Evolutionary conservation across 23 red algal genomes (phyloP), one percentile per base, ranked within the genome.

Genomic region (Gracilaria caudata): DNA sequence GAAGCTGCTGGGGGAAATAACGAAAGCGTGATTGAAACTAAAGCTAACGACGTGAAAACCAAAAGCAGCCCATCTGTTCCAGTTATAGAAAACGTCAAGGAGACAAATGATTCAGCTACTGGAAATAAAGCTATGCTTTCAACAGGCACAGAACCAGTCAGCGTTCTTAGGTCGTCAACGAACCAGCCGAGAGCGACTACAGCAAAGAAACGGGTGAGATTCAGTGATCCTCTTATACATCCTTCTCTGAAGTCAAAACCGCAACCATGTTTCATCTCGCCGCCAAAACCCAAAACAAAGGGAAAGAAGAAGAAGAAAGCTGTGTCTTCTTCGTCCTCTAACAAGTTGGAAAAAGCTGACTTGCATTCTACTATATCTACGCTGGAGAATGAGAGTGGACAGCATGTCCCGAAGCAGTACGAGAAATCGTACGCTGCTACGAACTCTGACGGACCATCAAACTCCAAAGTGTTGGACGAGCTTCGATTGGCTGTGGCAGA

Each of bases 191-290:
- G 20, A 3, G 20, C 65, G 65, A 8, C 37, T 39, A 41, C 2
- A 71, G 20, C 39, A 23, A 71, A 71, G 37, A 71, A 39, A 34
- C 16, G 65, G 23, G 65, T 71, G 4, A 40, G 34, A 71, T 71
- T 71, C 33, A 71, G 65, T 36, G 34, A 71, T 39, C 65, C 65
- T 71, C 65, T 71, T 6, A 71, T 41, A 71, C 32, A 41, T 19
- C 65, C 65, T 7, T 71, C 32, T 8, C 13, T 41, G 0, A 36
- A 71, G 21, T 36, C 65, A 40, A 39, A 33, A 19, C 65, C 65
- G 14, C 65, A 71, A 23, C 32, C 32, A 41, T 71, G 65, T 26
- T 71, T 71, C 65, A 36, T 71, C 65, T 71, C 65, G 34, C 65
- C 65, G 32, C 65, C 65, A 19, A 71, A 71, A 71, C 13, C 33